A percentile compares a stretch with the other conserved stretches of the same genome.
phyloP scores from a whole-genome alignment of 257 asterid genomes.

The Nicotiana paniculata region DNA sequence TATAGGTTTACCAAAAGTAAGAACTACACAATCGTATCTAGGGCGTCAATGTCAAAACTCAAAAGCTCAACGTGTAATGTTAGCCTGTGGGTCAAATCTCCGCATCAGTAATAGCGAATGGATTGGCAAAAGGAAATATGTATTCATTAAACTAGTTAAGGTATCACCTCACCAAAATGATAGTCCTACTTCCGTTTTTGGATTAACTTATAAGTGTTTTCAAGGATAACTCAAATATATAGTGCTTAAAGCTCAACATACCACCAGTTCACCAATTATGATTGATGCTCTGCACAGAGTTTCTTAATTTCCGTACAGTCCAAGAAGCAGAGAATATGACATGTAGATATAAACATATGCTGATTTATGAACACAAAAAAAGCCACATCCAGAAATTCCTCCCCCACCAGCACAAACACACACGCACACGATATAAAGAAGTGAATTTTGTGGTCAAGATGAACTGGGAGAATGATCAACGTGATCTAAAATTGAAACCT shows the following conservation, averaged over 20 bases:
- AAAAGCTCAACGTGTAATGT: neutral
- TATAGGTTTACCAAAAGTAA: neutral
- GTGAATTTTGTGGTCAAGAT: neutral
- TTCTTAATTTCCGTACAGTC: neutral
- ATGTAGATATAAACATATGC: neutral
- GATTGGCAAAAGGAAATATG: neutral
- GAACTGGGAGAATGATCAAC: neutral
- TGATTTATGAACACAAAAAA: neutral
- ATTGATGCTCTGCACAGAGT: neutral
- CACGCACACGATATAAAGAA: neutral
- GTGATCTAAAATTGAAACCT: conserved; percentile 40
- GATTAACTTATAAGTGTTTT: neutral
- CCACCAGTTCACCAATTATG: neutral
- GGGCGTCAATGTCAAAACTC: neutral
- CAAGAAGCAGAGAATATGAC: neutral
- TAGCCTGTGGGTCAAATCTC: neutral
- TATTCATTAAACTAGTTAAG: neutral
- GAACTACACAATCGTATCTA: neutral
- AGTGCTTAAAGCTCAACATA: neutral
- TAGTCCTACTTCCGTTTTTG: neutral
- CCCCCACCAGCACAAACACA: neutral
- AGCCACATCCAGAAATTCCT: neutral
- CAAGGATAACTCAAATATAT: neutral
- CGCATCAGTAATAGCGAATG: neutral
- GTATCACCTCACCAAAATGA: neutral